These are phyloP conservation scores for Ophiosphaerella narmari DNA, from an alignment of 2,329 filamentous ascomycete genomes.

Conservation along the genomic window DNA sequence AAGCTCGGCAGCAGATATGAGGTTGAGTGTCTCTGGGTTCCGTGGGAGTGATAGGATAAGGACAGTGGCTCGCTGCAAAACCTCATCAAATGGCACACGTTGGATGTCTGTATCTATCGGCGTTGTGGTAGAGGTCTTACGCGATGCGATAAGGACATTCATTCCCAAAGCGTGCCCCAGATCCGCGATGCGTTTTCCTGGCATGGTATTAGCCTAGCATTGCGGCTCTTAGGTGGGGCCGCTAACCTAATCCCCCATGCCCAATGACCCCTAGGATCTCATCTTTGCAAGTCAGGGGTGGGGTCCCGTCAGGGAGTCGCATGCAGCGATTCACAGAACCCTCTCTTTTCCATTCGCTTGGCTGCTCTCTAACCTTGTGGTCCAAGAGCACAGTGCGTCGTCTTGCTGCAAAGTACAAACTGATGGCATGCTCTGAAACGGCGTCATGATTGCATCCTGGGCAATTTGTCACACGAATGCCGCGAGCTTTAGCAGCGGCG, in stretches of 20 bases:
- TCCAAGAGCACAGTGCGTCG: conserved; percentile 46
- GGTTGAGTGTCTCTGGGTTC: conserved; percentile 37
- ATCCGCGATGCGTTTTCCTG: conserved; percentile 51
- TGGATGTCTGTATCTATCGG: conserved; percentile 17
- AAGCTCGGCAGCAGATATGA: conserved; percentile 49
- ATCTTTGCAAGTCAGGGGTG: conserved; percentile 53
- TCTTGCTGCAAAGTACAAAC: conserved; percentile 54
- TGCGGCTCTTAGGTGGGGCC: not conserved
- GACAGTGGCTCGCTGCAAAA: conserved; percentile 44
- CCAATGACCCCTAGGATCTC: conserved; percentile 57
- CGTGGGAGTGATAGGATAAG: conserved; percentile 45
- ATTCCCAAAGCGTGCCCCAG: conserved; percentile 55
- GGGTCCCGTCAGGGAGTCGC: conserved; percentile 41
- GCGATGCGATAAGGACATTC: conserved; percentile 55
- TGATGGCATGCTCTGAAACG: conserved; percentile 57
- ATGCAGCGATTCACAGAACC: conserved; percentile 41
- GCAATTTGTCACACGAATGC: conserved; percentile 53
- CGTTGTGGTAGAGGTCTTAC: conserved; percentile 29
- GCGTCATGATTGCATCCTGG: conserved; percentile 55
- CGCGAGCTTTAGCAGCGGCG: conserved; percentile 48
- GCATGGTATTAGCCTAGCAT: conserved; percentile 10
- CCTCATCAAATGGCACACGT: conserved; percentile 45
- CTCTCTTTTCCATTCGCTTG: conserved; percentile 49
- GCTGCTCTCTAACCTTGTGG: conserved; percentile 26
- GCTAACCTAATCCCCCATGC: conserved; percentile 54